These are phyloP conservation scores for Microascus cirrosus DNA, from an alignment of 2,329 filamentous ascomycete species.

Conservation along the genomic window DNA sequence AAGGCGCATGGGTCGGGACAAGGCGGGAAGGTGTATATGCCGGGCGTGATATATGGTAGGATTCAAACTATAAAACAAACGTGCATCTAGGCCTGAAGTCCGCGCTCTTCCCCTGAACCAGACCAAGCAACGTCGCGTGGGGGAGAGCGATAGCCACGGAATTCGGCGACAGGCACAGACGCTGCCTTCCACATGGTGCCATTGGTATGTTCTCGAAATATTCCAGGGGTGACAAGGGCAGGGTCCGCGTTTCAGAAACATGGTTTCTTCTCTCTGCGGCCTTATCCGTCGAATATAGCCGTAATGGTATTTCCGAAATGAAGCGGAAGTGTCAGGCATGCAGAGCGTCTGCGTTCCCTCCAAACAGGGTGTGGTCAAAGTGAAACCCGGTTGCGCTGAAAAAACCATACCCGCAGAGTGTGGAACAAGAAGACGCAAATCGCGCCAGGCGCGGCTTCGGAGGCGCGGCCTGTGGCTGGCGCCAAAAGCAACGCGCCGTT, in stretches of 20 bases:
- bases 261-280: background rate
- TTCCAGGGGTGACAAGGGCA: background rate
- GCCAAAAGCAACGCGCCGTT: background rate
- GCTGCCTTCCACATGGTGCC: background rate
- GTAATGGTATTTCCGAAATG: background rate
- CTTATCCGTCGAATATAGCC: background rate
- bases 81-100: background rate
- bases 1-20: background rate
- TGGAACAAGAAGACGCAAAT: background rate
- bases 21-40: background rate
- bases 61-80: background rate
- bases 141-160: background rate
- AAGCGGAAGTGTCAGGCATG: background rate
- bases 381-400: background rate
- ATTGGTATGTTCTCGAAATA: slow-evolving; percentile 1
- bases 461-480: background rate
- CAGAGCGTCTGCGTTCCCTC: background rate
- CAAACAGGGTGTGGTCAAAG: background rate
- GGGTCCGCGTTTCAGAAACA: slow-evolving; percentile 1
- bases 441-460: background rate
- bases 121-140: background rate
- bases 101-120: background rate
- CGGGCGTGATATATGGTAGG: background rate
- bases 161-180: background rate
- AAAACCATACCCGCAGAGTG: background rate